Evolutionary conservation across 495 filamentous ascomycete genomes (phyloP), one percentile per base, ranked within the genome.

Genomic region (Penicillium coffeae): DNA sequence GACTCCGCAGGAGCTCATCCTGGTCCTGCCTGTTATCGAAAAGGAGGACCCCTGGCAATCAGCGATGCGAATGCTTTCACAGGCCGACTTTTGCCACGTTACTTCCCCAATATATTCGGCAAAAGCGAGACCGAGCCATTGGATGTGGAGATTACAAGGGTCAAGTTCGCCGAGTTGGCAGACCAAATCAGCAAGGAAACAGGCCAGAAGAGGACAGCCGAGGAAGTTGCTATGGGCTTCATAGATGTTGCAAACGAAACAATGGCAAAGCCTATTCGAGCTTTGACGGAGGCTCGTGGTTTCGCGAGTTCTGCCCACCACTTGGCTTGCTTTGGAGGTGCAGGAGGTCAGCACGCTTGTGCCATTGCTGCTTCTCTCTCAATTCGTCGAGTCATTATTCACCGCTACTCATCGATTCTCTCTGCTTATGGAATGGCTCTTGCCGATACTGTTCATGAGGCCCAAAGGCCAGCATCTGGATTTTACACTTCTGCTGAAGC

Each of bases 361-460:
- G 89, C 87, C n/a, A 95, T 96, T 58, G 91, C 91, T n/a, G 83
- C 87, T 50, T 83, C 85, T 10, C 73, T 96, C 12, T 88, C 89
- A 0, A 88, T 96, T 53, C 76, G 70, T 27, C 86, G 90, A 60
- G 90, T 95, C 21, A 72, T 96, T 5, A 75, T 96, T 12, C 91
- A 95, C 58, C 75, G 84, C 37, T 95, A 96, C 59, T 95, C 90
- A 0, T 95, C 90, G 0, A 89, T 96, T 3, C 75, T 96, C 1
- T 95, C 89, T 0, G 91, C 91, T 0, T 96, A 95, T 53, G 91
- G 91, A 13, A 95, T 96, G 89, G 88, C 88, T 3, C 66, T 96
- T 14, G 91, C 91, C 3, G 90, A 96, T 62, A 88, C 94, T 1
- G 90, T 95, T 6, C 87, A 94, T 38, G 91, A 96, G 64, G 74